Evolutionary conservation across 2,329 filamentous ascomycete genomes (phyloP).

Genomic region (Neonectria magnoliae): DNA sequence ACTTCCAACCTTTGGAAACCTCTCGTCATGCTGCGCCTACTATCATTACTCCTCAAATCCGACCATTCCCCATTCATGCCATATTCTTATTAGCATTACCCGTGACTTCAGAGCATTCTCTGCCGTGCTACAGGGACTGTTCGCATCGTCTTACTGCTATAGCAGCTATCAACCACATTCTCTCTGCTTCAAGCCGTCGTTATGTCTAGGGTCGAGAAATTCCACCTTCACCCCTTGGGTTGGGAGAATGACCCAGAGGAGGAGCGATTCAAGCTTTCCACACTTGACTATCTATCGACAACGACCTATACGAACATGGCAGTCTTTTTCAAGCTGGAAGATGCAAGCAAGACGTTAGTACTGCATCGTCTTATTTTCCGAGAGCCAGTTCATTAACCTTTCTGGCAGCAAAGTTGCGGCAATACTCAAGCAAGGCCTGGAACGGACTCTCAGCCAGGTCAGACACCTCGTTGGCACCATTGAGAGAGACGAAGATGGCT

Average conservation of each 20-base stretch:
- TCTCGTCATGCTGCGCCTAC: neutral
- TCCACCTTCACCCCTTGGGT: slow-evolving; percentile 23
- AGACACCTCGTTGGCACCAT: slow-evolving; percentile 53
- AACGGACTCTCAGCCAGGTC: slow-evolving; percentile 49
- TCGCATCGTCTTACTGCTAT: neutral
- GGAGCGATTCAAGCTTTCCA: slow-evolving; percentile 25
- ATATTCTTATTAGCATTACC: neutral
- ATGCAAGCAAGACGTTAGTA: slow-evolving; percentile 13
- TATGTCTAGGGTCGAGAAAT: slow-evolving; percentile 19
- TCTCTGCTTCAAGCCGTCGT: neutral
- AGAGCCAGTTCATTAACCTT: neutral
- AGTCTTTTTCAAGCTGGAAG: slow-evolving; percentile 21
- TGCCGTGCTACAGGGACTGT: neutral
- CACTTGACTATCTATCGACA: slow-evolving; percentile 24
- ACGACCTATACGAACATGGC: slow-evolving; percentile 23
- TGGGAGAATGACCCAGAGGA: slow-evolving; percentile 30
- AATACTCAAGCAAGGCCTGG: slow-evolving; percentile 46
- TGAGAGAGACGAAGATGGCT: slow-evolving; percentile 49
- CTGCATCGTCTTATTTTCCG: no score
- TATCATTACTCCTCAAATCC: neutral
- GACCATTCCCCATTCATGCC: neutral
- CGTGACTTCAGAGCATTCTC: neutral
- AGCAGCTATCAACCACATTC: neutral
- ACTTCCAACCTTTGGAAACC: neutral
- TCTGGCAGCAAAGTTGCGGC: slow-evolving; percentile 14